phyloP scores from a whole-genome alignment of 2,329 filamentous ascomycete genomes.

The Rhinocladiella mackenziei region DNA sequence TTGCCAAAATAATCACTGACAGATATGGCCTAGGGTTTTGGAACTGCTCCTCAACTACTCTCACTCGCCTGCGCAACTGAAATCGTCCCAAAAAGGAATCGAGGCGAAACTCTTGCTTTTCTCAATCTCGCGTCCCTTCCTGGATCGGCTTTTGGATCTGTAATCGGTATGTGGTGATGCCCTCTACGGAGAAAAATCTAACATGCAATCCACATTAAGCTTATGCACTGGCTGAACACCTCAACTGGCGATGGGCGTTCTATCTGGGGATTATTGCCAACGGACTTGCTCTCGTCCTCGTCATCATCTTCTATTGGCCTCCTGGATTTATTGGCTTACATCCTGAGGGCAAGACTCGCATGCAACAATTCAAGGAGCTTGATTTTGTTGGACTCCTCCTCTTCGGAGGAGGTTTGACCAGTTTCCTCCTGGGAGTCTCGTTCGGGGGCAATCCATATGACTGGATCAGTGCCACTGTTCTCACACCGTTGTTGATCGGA shows the following conservation, averaged over 20 bases:
- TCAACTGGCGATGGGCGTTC: constrained; percentile 15
- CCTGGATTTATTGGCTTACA: constrained; percentile 15
- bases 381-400: constrained; percentile 24
- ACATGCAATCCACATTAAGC: constrained; percentile 1
- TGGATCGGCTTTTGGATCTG: constrained; percentile 5
- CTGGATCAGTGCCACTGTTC: constrained; percentile 16
- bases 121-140: constrained; percentile 2
- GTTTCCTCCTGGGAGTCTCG: constrained; percentile 21
- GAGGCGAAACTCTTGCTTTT: background rate
- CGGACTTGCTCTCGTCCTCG: constrained; percentile 8
- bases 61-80: background rate
- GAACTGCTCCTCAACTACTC: background rate
- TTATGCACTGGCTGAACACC: constrained; percentile 6
- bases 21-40: constrained; percentile 1
- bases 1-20: constrained; percentile 1
- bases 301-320: constrained; percentile 18
- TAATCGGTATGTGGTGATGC: constrained; percentile 5
- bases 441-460: constrained; percentile 23
- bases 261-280: constrained; percentile 13
- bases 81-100: constrained; percentile 5
- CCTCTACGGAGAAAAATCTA: no score
- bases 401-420: constrained; percentile 19
- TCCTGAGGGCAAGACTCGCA: constrained; percentile 16
- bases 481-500: constrained; percentile 13
- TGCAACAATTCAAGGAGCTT: constrained; percentile 20